Evolutionary conservation across 1,284 basidiomycete species (phyloP), one percentile per base, ranked within the genome.

Genomic region (Puccinia coronata): DNA sequence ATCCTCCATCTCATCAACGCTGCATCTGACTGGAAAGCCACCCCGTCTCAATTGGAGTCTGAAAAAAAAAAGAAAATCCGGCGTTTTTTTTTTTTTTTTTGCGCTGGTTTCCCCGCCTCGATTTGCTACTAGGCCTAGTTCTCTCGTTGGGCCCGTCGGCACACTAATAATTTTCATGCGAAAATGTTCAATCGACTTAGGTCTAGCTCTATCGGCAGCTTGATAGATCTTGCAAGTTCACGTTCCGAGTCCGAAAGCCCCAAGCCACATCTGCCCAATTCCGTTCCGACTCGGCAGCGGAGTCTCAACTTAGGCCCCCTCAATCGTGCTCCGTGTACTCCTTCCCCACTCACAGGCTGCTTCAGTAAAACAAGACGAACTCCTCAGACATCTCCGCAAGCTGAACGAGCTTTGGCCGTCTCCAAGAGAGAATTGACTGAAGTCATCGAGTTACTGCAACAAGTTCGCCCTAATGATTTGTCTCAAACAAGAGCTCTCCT

Each of bases 131-230:
- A 20, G 39, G 3, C 28, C n/a, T n/a, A 18, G 34, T 0, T n/a
- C n/a, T 39, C 41, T 43, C 41, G 39, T 18, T 28, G n/a, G 41
- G 47, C n/a, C 41, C 41, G 43, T 67, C 63, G n/a, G 41, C 41
- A 47, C 36, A 25, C 23, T 8, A 18, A n/a, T 47, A 23, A 71
- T 36, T n/a, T n/a, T 43, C 31, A 23, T 43, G 59, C 41, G 12
- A 55, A 47, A 57, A 80, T 80, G 78, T 63, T 80, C 28, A 80
- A 61, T 61, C 78, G 78, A 63, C 78, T 80, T 16, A 57, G 78
- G 53, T 80, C 78, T 31, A 61, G 69, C 16, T 73, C 78, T 11
- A 51, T 80, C 12, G 78, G 67, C 12, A 59, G 57, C 47, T 70
- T 80, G 16, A 80, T 71, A 4, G 78, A 80, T 34, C 67, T 80